Evolutionary conservation across 2,329 filamentous ascomycete genomes (phyloP), one percentile per base, ranked within the genome.

Genomic region (Stylonectria norvegica): DNA sequence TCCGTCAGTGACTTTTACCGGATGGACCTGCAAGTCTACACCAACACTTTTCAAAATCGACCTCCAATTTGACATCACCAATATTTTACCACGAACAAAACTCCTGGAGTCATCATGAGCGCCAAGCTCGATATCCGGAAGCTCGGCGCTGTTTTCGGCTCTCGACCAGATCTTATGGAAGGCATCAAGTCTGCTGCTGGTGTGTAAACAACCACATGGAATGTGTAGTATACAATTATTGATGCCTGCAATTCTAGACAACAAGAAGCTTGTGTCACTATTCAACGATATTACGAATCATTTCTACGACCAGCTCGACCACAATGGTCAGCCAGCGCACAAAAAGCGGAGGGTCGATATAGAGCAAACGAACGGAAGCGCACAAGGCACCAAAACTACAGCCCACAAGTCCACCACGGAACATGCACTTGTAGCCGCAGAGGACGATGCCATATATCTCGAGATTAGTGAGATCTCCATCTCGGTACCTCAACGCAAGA

Each of bases 401-500:
- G 40, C 54, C 29, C 55, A 52, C 31, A n/a, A n/a, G n/a, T n/a
- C n/a, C n/a, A n/a, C n/a, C n/a, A n/a, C n/a, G n/a, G n/a, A n/a
- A n/a, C n/a, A n/a, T n/a, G 51, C 45, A 38, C 37, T 48, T 48
- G 43, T 62, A 17, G 68, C 69, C 35, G 68, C 73, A 1, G 65
- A 67, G 2, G 63, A 67, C 5, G 78, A 83, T 50, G 53, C 68
- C 5, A 63, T 83, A 0, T 61, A 83, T 18, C 66, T 84, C 14
- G 76, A 76, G 48, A 69, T 85, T 43, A 81, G 80, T 59, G 81
- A 84, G 31, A 79, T 85, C 15, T 85, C 80, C 0, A 70, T 85
- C n/a, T 76, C 79, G 1, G 71, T 83, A 4, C 82, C 82, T 0
- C 78, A 81, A 63, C 71, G 82, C 47, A 86, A 85, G 64, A 86